phyloP scores from a whole-genome alignment of 768 basidiomycete genomes.

The Calocybe cyanea region DNA sequence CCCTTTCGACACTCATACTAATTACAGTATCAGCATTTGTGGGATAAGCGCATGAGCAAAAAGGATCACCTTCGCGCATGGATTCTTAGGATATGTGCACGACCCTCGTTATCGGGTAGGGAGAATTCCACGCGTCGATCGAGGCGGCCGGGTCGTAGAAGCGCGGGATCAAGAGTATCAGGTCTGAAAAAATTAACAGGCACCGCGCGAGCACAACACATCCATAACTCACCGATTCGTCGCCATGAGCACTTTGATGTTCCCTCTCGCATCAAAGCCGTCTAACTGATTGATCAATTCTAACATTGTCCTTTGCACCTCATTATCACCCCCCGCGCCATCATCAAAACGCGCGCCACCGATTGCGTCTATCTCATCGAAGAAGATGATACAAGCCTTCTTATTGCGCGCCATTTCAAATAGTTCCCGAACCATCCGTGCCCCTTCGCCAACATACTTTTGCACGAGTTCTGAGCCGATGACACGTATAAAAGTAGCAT shows the following conservation, averaged over 20 bases:
- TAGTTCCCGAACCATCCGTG: conserved; percentile 96
- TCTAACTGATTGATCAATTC: conserved; percentile 98
- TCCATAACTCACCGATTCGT: conserved; percentile 76
- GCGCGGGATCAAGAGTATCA: conserved; percentile 95
- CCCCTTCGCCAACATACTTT: conserved; percentile 99
- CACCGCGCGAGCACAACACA: background rate
- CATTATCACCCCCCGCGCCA: conserved; percentile 98
- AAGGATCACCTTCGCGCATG: conserved; percentile 80
- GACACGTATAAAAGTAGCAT: conserved; percentile 98
- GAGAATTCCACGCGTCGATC: conserved; percentile 98
- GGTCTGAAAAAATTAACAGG: conserved; percentile 50
- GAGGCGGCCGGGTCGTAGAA: conserved; percentile 91
- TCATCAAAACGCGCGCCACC: conserved; percentile 98
- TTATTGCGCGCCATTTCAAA: conserved; percentile 99
- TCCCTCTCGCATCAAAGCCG: conserved; percentile 98
- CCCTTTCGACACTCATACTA: conserved; percentile 96
- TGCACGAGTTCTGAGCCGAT: conserved; percentile 99
- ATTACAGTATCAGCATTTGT: conserved; percentile 5
- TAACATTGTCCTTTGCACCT: conserved; percentile 98
- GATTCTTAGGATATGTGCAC: conserved; percentile 94
- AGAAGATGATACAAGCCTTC: conserved; percentile 99
- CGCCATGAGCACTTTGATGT: conserved; percentile 99
- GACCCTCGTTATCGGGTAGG: conserved; percentile 91
- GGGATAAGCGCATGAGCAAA: background rate
- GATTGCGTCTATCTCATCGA: conserved; percentile 97